Evolutionary conservation across 148 eudicot genomes (phyloP).

Genomic region (Nepenthes gracilis): DNA sequence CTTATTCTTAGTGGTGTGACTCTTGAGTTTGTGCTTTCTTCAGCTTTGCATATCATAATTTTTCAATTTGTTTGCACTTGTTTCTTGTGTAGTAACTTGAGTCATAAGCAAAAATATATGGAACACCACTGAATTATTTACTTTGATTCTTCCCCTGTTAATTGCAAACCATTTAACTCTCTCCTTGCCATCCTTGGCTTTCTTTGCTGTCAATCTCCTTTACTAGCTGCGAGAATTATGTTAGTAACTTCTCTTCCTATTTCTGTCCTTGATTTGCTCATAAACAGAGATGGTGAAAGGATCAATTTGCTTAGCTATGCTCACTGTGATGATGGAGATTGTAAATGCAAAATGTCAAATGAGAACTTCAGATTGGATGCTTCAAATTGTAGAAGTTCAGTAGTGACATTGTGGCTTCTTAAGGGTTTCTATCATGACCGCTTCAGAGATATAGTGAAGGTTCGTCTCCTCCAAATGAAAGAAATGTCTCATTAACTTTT

Average conservation of each 20-base stretch:
- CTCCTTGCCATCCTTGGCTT: not conserved
- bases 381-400: constrained; percentile 8
- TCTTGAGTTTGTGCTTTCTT: too few species aligned
- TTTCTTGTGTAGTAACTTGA: too few species aligned
- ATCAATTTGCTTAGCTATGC: constrained; percentile 42
- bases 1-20: too few species aligned
- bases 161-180: too few species aligned
- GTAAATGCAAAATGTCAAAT: constrained; percentile 44
- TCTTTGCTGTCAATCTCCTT: not conserved
- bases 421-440: constrained; percentile 79
- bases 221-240: not conserved
- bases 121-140: too few species aligned
- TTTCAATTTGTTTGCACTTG: too few species aligned
- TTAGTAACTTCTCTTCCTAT: not conserved
- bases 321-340: constrained; percentile 44
- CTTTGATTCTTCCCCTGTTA: too few species aligned
- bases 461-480: constrained; percentile 5
- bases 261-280: not conserved
- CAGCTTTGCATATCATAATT: too few species aligned
- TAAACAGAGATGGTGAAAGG: constrained; percentile 65
- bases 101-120: too few species aligned
- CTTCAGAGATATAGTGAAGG: constrained; percentile 54
- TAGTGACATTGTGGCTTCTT: constrained; percentile 49
- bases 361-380: constrained; percentile 7
- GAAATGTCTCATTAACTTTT: not conserved